Evolutionary conservation across 2,329 filamentous ascomycete species (phyloP), one percentile per base, ranked within the genome.

Genomic region (Colletotrichum ledebouriae): DNA sequence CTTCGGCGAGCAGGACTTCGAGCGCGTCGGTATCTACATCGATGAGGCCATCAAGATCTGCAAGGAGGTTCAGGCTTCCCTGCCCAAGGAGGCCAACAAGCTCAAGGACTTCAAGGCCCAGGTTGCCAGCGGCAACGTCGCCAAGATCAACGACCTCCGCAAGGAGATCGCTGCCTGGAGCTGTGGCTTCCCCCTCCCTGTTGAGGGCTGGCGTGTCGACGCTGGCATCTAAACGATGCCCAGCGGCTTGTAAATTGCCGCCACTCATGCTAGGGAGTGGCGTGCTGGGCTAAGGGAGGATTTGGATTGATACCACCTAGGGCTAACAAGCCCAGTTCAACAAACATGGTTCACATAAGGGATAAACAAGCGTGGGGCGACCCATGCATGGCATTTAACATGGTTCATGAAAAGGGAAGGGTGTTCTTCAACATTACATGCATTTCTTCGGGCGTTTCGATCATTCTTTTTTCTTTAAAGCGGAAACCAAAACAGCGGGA

Each of bases 41-140:
- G 93, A 97, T 80, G 87, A 90, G 77, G 88, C 90, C 80, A 92
- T 98, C 87, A 93, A 93, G 85, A 87, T 98, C 78, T 93, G 91
- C 87, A 94, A 94, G 88, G 90, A 94, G 78, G 86, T 97, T 75
- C 96, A 98, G 86, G 86, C 79, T 68, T 84, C 87, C 72, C 89
- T 98, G 25, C 95, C 96, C 80, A 98, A 98, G 90, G 92, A 96
- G 82, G 94, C 93, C 77, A 99, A 98, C 90, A 98, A 97, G 90
- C 93, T 97, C 81, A 98, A 98, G 90, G 96, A 99, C 87, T 98
- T 99, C 92, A 97, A 95, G 88, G 90, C 89, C 79, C 95, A 94
- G 88, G 93, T 97, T 71, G 89, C 92, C 67, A 84, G 86, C 73
- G 94, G 94, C 72, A 88, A 91, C 77, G 86, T 97, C 56, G 82